phyloP scores from a whole-genome alignment of 139 green algal species.

The Coelastrella sp. region DNA sequence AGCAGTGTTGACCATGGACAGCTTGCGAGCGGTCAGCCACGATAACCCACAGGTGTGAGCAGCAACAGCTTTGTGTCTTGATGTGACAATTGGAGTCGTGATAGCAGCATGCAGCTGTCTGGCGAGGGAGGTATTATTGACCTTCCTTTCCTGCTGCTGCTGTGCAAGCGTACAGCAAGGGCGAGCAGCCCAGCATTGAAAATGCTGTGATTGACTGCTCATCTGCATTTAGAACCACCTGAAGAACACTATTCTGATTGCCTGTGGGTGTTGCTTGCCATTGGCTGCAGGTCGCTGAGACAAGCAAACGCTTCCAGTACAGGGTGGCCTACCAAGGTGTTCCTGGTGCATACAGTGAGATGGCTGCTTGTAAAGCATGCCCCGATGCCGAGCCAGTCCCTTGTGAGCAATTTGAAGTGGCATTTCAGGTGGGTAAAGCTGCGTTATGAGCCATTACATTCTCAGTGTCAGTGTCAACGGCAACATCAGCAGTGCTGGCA shows the following conservation, averaged over 20 bases:
- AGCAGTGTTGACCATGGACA: conserved; percentile 31
- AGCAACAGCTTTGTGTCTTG: too few species aligned
- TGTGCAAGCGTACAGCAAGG: background rate
- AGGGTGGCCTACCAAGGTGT: conserved; percentile 89
- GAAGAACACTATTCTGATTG: too few species aligned
- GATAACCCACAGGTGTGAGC: background rate
- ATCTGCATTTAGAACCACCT: too few species aligned
- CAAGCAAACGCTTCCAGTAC: background rate
- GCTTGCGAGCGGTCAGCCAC: background rate
- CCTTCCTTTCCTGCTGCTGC: background rate
- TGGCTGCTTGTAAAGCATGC: conserved; percentile 85
- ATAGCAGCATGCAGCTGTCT: too few species aligned
- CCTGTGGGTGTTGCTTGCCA: too few species aligned
- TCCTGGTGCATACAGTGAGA: conserved; percentile 96
- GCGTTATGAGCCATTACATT: too few species aligned
- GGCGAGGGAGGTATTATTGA: background rate
- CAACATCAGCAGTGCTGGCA: too few species aligned
- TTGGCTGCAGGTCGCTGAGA: background rate
- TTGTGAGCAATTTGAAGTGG: conserved; percentile 96
- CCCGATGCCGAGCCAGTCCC: conserved; percentile 84
- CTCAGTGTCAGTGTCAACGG: too few species aligned
- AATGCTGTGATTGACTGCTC: too few species aligned
- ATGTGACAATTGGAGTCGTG: too few species aligned
- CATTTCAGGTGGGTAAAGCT: conserved; percentile 80
- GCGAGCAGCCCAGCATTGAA: too few species aligned